These are phyloP conservation scores for Houttuynia cordata DNA, from an alignment of 164 flowering plant species.

Conservation along the genomic window DNA sequence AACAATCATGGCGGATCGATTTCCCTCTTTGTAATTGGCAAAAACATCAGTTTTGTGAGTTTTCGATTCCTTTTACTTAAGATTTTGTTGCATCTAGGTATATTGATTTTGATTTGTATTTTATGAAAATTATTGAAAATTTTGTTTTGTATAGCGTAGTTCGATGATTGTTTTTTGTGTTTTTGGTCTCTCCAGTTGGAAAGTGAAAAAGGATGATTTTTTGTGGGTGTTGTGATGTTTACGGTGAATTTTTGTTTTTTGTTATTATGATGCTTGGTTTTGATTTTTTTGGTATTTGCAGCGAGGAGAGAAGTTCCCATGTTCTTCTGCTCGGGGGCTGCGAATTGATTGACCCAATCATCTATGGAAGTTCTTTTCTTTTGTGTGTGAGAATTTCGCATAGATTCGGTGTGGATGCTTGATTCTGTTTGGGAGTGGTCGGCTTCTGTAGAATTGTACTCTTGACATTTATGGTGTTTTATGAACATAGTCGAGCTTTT, in stretches of 20 bases:
- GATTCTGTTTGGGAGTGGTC: not conserved
- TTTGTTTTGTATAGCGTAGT: not conserved
- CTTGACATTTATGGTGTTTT: no score
- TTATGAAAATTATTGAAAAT: not conserved
- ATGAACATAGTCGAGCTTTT: no score
- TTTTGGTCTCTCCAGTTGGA: not conserved
- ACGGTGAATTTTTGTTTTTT: not conserved
- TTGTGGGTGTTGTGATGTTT: not conserved
- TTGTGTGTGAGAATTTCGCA: not conserved
- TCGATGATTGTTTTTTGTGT: not conserved
- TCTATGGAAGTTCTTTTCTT: not conserved
- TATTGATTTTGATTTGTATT: not conserved
- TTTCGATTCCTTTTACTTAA: not conserved
- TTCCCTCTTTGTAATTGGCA: no score
- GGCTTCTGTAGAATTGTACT: no score
- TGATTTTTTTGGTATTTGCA: not conserved
- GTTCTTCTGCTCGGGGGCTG: not conserved
- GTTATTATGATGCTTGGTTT: not conserved
- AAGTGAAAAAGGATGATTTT: not conserved
- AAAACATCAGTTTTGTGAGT: not conserved
- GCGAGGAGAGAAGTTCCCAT: not conserved
- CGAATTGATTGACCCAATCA: not conserved
- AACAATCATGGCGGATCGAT: no score
- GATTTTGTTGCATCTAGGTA: no score
- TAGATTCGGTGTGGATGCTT: not conserved